phyloP scores from a whole-genome alignment of 2,329 filamentous ascomycete species.

The Zasmidium angulare region DNA sequence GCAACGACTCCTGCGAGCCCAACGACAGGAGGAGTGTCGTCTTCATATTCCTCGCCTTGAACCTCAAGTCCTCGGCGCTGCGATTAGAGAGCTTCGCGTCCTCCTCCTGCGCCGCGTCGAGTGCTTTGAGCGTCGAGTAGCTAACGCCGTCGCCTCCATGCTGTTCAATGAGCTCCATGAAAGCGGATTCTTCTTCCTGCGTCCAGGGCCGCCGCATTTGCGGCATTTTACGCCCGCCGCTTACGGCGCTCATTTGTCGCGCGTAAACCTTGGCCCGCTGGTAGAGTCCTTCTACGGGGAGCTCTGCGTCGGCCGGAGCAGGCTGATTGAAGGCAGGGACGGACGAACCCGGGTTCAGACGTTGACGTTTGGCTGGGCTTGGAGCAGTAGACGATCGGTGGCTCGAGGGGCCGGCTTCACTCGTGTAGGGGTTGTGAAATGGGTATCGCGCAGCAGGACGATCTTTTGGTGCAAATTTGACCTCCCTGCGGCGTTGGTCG shows the following conservation, averaged over 20 bases:
- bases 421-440: background rate
- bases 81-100: slow-evolving; percentile 37
- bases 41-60: slow-evolving; percentile 55
- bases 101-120: slow-evolving; percentile 29
- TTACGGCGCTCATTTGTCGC: slow-evolving; percentile 21
- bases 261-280: slow-evolving; percentile 23
- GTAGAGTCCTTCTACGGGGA: slow-evolving; percentile 12
- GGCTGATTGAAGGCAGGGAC: slow-evolving; percentile 28
- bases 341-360: slow-evolving; percentile 33
- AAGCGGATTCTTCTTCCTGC: slow-evolving; percentile 37
- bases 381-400: slow-evolving; percentile 2
- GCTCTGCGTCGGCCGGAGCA: slow-evolving; percentile 10
- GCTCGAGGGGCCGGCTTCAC: slow-evolving; percentile 9
- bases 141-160: slow-evolving; percentile 40
- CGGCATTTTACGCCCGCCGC: slow-evolving; percentile 12
- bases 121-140: slow-evolving; percentile 49
- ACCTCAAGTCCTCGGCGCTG: slow-evolving; percentile 49
- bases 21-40: slow-evolving; percentile 45
- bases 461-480: slow-evolving; percentile 21
- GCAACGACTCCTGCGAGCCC: slow-evolving; percentile 19
- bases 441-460: slow-evolving; percentile 1
- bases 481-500: slow-evolving; percentile 38
- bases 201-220: slow-evolving; percentile 37
- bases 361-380: slow-evolving; percentile 24
- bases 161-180: slow-evolving; percentile 52